phyloP scores from a whole-genome alignment of 768 basidiomycete species.

The Pleurotus sapidus region DNA sequence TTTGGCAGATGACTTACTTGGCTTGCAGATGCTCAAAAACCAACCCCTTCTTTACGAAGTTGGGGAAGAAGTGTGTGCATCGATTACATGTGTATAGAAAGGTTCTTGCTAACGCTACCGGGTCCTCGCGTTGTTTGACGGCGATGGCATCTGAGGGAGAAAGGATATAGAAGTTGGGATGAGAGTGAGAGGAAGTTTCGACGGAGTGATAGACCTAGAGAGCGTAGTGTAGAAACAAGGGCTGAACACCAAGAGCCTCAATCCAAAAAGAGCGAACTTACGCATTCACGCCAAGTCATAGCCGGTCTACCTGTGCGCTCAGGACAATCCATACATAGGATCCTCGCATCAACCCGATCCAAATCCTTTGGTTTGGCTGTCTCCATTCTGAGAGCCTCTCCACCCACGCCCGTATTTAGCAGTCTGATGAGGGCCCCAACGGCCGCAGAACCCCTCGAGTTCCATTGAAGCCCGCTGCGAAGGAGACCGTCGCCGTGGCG shows the following conservation, averaged over 20 bases:
- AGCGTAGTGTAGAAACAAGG: too few species aligned
- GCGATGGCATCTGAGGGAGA: neutral
- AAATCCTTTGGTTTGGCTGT: neutral
- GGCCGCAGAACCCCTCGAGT: neutral
- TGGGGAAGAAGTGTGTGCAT: neutral
- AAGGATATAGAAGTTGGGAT: too few species aligned
- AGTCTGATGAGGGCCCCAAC: neutral
- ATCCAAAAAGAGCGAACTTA: neutral
- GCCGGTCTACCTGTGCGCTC: neutral
- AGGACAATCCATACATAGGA: neutral
- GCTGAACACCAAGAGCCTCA: too few species aligned
- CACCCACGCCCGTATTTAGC: neutral
- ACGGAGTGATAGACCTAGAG: neutral
- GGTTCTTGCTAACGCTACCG: neutral
- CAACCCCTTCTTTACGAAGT: neutral
- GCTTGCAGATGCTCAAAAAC: neutral
- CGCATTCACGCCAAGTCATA: constrained; percentile 4
- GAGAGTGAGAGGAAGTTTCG: neutral
- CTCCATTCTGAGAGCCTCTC: too few species aligned
- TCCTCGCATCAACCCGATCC: neutral
- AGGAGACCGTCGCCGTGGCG: neutral
- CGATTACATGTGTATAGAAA: neutral
- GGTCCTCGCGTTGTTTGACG: neutral
- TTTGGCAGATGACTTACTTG: neutral
- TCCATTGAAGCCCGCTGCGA: neutral